Base-by-base conservation (phyloP, 371 early-diverging fungal genomes). In the Dinochytrium kinnereticum region DNA sequence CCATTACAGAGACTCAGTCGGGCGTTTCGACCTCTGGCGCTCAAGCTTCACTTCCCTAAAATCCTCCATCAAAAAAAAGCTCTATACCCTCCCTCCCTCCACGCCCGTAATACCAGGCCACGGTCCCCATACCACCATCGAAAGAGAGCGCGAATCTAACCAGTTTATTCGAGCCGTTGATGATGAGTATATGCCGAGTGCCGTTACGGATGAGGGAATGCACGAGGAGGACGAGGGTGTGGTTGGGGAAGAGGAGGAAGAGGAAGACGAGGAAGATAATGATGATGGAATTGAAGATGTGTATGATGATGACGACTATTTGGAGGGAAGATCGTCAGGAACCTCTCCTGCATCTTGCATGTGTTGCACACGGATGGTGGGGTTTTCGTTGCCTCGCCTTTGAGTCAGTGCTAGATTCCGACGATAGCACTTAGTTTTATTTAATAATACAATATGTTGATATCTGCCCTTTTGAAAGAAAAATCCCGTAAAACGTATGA, bases 61-160 rank as follows among this genome's bases (percentile, higher is more conserved):
- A 34, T 13, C 17, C 24, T 64, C 64, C 17, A 64, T 64, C 24
- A 28, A 37, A 19, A 34, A 15, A 5, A 64, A 64, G 31, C 64
- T 64, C 21, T 64, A 64, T 37, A 15, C 33, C 24, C 64, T 64
- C 31, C 64, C 64, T 17, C 5, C 31, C 64, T 3, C 3, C 64
- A 3, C 24, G 2, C 36, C 38, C 10, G 64, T 64, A 15, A 64
- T 64, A 33, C 64, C 64, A 13, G 64, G 64, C 36, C 64, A 64
- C 31, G 64, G 64, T 10, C 64, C 64, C 31, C 26, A 15, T 37
- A 64, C 64, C 34, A 64, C 31, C 31, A 64, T 64, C 38, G 64
- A 37, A 19, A 13, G 64, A 31, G 64, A 64, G 24, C 15, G 38
- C 13, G 38, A 64, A 34, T 15, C 21, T 2, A 64, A 64, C 64